phyloP scores from a whole-genome alignment of 805 yeast genomes.

The Suhomyces faveliae region DNA sequence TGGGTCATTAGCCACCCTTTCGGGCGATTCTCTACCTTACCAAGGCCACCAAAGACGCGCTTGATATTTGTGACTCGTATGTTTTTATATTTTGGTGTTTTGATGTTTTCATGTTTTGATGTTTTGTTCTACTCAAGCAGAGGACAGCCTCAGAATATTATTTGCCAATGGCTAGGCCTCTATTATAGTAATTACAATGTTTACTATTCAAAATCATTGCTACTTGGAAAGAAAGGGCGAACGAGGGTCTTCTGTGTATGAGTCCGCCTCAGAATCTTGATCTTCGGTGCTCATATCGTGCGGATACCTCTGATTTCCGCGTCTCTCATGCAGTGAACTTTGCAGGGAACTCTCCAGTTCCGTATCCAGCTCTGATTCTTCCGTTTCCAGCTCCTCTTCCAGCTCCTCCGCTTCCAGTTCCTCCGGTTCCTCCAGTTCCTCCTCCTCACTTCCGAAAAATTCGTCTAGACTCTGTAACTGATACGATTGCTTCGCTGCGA shows the following conservation, averaged over 20 bases:
- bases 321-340: not conserved
- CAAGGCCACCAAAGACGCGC: not conserved
- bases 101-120: too few relatives aligned
- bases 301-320: not conserved
- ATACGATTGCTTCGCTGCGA: slow-evolving; percentile 36
- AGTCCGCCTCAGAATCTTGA: not conserved
- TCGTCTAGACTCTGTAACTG: slow-evolving; percentile 82
- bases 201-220: too few relatives aligned
- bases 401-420: slow-evolving; percentile 15
- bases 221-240: not conserved
- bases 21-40: not conserved
- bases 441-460: slow-evolving; percentile 54
- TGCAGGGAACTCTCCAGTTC: not conserved
- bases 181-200: too few relatives aligned
- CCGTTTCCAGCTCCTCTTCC: slow-evolving; percentile 1
- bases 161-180: not conserved
- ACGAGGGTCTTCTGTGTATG: not conserved
- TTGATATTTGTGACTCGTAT: not conserved
- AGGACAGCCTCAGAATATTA: not conserved
- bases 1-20: not conserved
- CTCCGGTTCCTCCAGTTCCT: slow-evolving; percentile 13
- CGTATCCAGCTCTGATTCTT: not conserved
- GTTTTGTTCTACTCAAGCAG: too few relatives aligned
- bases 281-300: not conserved
- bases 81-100: too few relatives aligned